Evolutionary conservation across 768 basidiomycete genomes (phyloP), one percentile per base, ranked within the genome.

Genomic region (Lentinus brumalis): DNA sequence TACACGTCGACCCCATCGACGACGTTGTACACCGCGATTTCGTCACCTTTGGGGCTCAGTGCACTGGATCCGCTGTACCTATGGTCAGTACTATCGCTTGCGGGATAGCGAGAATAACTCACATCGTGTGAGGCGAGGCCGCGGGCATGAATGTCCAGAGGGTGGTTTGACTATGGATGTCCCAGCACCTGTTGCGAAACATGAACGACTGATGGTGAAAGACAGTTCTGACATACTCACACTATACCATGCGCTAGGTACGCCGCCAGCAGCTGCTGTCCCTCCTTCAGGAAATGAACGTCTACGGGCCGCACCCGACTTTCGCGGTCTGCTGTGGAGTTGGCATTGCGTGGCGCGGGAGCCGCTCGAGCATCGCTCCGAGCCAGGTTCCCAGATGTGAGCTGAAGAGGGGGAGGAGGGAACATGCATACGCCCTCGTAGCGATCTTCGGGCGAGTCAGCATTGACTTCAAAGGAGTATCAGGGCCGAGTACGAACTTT

Each of bases 181-280:
- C 53, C 53, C 53, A 54, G 29, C 53, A 54, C 1, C 53, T 54
- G n/a, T n/a, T n/a, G n/a, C n/a, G n/a, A n/a, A n/a, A n/a, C n/a
- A n/a, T n/a, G n/a, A n/a, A n/a, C n/a, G n/a, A n/a, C n/a, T n/a
- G n/a, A n/a, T n/a, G n/a, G n/a, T n/a, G n/a, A n/a, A n/a, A n/a
- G n/a, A n/a, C n/a, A n/a, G n/a, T n/a, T n/a, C n/a, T n/a, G 2
- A 45, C 21, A 26, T 3, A 54, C 3, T 5, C 44, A 44, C 39
- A 0, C 15, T 1, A 54, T 31, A 6, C 53, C 29, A 15, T 44
- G 53, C 11, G 53, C 7, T 3, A 42, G 21, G 12, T 31, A 42
- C 4, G 53, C 8, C 8, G 9, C 32, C 5, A 35, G 5, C 5
- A 35, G 32, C 5, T 35, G 10, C 10, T 35, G 5, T 5, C 32